phyloP scores from a whole-genome alignment of 2,329 filamentous ascomycete species.

The Fusarium concolor region DNA sequence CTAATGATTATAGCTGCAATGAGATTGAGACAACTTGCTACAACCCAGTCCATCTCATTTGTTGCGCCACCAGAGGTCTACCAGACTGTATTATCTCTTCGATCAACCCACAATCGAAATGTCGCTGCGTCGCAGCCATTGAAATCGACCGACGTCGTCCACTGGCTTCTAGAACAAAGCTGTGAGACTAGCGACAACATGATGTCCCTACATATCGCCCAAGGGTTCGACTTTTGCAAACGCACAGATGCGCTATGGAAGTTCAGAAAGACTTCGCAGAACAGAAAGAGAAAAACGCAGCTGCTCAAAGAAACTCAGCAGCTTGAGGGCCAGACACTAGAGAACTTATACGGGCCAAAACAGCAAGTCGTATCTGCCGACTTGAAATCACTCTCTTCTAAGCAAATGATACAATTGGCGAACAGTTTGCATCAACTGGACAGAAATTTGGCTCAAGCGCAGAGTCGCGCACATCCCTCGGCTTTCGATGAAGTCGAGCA shows the following conservation, averaged over 20 bases:
- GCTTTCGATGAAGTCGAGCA: conserved; percentile 70
- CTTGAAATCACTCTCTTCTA: conserved; percentile 1
- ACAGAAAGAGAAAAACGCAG: conserved; percentile 48
- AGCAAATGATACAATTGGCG: not conserved
- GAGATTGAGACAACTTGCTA: conserved; percentile 68
- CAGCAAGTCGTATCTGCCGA: not conserved
- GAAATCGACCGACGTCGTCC: conserved; percentile 49
- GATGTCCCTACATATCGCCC: conserved; percentile 67
- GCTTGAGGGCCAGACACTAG: conserved; percentile 66
- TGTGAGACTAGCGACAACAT: conserved; percentile 70
- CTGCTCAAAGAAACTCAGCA: conserved; percentile 52
- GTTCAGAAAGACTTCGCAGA: conserved; percentile 55
- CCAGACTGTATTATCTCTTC: conserved; percentile 62
- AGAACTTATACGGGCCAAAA: conserved; percentile 65
- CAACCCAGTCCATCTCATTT: conserved; percentile 67
- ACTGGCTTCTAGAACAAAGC: conserved; percentile 73
- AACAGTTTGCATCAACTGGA: not conserved
- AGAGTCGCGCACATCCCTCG: conserved; percentile 51
- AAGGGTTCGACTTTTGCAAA: conserved; percentile 70
- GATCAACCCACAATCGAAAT: conserved; percentile 50
- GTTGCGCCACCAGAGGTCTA: conserved; percentile 71
- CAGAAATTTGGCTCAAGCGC: not conserved
- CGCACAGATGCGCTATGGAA: conserved; percentile 62
- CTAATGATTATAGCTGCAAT: conserved; percentile 65
- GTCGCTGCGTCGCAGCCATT: conserved; percentile 6